Evolutionary conservation across 2,329 filamentous ascomycete species (phyloP), one percentile per base, ranked within the genome.

Genomic region (Diaporthe capsici): DNA sequence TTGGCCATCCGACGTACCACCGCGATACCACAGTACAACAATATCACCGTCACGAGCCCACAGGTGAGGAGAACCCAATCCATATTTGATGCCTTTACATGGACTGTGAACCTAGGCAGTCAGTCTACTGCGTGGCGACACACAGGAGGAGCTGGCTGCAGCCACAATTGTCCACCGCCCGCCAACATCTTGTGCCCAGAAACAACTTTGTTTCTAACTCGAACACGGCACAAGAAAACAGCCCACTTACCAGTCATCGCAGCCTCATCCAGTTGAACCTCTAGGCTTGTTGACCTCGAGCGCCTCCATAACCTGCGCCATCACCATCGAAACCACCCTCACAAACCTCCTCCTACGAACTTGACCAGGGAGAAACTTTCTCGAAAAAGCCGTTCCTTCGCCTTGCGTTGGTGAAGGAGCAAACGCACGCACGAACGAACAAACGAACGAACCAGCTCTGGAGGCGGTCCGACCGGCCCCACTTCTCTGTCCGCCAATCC

Each of bases 61-160:
- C n/a, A 42, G 31, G 65, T 70, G 65, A 70, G 65, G 49, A 70
- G 65, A 70, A n/a, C 34, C 34, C 31, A n/a, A 28, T 55, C 31
- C 31, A 25, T n/a, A 17, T 53, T 3, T 15, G 31, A 49, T 34
- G 39, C 28, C 4, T 17, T 20, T 34, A 31, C 9, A 17, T 8
- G n/a, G 3, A 47, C 17, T n/a, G 7, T 60, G 10, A 22, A 20
- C n/a, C 2, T 15, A 25, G 6, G 37, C 37, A 39, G 22, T 47
- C 25, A 49, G 61, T 31, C 13, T 49, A 3, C 42, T 47, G 61
- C 15, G 9, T 28, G 42, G 15, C 42, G 25, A 12, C 61, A n/a
- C 20, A n/a, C 28, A 49, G 61, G 17, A 47, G 9, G 17, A 44
- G 17, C 60, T 63, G 39, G 39, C 39, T 60, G 31, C 8, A 60